These are phyloP conservation scores for Beta macrorhiza DNA, from an alignment of 179 eudicot species.

Conservation along the genomic window DNA sequence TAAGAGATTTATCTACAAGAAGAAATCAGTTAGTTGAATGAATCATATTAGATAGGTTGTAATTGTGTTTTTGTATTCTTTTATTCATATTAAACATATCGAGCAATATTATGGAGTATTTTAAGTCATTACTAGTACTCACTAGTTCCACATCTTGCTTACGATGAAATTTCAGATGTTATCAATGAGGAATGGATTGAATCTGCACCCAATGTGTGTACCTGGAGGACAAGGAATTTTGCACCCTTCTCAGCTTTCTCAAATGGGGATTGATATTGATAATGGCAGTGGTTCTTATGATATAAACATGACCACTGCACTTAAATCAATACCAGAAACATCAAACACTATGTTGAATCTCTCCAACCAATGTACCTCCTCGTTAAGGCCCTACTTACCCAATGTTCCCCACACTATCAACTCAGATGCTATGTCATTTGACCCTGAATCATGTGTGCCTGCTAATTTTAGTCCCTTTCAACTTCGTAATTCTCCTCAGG, in stretches of 20 bases:
- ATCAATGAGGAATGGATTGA: slow-evolving; percentile 75
- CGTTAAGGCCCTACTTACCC: slow-evolving; percentile 28
- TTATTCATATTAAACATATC: not conserved
- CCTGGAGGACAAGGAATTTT: slow-evolving; percentile 53
- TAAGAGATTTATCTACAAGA: no score
- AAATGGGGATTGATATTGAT: slow-evolving; percentile 37
- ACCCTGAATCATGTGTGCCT: slow-evolving; percentile 31
- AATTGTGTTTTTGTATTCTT: not conserved
- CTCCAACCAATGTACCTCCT: slow-evolving; percentile 31
- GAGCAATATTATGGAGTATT: not conserved
- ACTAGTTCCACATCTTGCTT: not conserved
- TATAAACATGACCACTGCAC: slow-evolving; percentile 21
- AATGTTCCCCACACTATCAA: slow-evolving; percentile 28
- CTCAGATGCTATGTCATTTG: slow-evolving; percentile 31
- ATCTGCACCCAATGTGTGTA: slow-evolving; percentile 57
- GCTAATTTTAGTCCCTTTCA: slow-evolving; percentile 32
- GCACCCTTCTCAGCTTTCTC: slow-evolving; percentile 45
- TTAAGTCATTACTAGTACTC: not conserved
- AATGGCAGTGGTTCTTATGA: slow-evolving; percentile 35
- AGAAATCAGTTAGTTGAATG: not conserved
- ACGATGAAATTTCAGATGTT: slow-evolving; percentile 50
- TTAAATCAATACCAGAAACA: slow-evolving; percentile 28
- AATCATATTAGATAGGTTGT: not conserved
- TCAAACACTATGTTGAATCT: slow-evolving; percentile 29
- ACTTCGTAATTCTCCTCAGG: slow-evolving; percentile 37